phyloP scores from a whole-genome alignment of 1,284 basidiomycete genomes.

The Tetrapyrgos nigripes region DNA sequence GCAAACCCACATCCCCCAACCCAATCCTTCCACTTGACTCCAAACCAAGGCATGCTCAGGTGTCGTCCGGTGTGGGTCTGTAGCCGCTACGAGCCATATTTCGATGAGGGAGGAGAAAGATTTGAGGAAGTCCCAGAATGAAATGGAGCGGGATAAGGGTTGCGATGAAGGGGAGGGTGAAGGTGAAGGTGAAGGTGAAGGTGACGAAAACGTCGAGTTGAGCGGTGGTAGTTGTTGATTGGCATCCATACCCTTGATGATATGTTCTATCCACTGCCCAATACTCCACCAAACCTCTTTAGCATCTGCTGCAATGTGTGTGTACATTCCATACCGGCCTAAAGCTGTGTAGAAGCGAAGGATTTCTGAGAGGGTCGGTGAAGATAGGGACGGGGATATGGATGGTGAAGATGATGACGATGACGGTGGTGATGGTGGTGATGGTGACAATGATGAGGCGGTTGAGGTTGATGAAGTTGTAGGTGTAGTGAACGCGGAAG shows the following conservation, averaged over 20 bases:
- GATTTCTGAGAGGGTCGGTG: constrained; percentile 64
- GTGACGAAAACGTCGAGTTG: too few relatives aligned
- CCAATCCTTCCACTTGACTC: constrained; percentile 83
- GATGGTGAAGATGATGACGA: constrained; percentile 43
- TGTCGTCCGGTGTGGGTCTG: constrained; percentile 88
- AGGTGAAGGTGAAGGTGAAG: too few relatives aligned
- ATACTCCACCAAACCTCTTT: constrained; percentile 16
- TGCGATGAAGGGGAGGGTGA: neutral
- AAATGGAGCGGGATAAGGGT: neutral
- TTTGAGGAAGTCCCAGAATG: constrained; percentile 54
- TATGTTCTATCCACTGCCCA: constrained; percentile 6
- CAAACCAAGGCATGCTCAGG: constrained; percentile 89
- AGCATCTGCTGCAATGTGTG: constrained; percentile 54
- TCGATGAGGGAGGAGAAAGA: constrained; percentile 49
- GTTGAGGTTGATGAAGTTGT: too few relatives aligned
- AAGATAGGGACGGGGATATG: constrained; percentile 43
- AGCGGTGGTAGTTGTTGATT: too few relatives aligned
- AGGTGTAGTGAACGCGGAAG: neutral
- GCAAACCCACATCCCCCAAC: constrained; percentile 70
- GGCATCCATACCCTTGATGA: too few relatives aligned
- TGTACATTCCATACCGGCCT: constrained; percentile 81
- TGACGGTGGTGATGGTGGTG: too few relatives aligned
- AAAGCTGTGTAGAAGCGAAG: constrained; percentile 73
- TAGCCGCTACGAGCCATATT: constrained; percentile 83
- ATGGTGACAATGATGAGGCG: neutral